Conservation (phyloP, 2,329 filamentous ascomycete genomes). For the Colletotrichum acutatum region DNA sequence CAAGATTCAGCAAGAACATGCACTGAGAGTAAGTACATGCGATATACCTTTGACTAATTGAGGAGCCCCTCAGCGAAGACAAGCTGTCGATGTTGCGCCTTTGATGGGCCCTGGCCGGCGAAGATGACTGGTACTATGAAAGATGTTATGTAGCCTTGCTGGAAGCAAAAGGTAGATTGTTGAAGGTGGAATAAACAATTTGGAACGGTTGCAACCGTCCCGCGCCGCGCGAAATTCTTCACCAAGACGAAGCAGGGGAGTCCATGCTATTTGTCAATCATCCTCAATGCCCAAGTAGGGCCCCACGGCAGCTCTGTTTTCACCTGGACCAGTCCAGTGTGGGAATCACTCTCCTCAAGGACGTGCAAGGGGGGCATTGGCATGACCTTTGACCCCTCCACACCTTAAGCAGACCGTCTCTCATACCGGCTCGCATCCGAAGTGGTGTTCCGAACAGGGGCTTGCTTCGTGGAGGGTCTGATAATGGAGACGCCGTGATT, state of each 20-base stretch:
- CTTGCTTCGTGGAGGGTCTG: background rate
- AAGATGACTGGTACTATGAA: background rate
- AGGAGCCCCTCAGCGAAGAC: too few relatives aligned
- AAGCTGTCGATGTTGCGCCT: background rate
- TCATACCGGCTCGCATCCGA: conserved; percentile 11
- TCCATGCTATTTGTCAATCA: conserved; percentile 34
- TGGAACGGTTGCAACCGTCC: conserved; percentile 4
- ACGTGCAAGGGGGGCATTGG: conserved; percentile 12
- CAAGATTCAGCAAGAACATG: background rate
- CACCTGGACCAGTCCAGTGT: background rate
- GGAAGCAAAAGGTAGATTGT: background rate
- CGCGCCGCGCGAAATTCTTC: conserved; percentile 6
- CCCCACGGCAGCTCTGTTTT: conserved; percentile 7
- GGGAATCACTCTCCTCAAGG: background rate
- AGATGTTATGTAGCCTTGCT: background rate
- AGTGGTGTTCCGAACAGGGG: background rate
- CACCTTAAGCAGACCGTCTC: conserved; percentile 1
- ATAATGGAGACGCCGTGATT: background rate
- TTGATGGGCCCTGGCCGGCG: background rate
- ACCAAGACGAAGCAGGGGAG: conserved; percentile 19
- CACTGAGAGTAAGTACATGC: too few relatives aligned
- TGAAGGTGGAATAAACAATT: conserved; percentile 10
- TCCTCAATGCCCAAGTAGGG: background rate
- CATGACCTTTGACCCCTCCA: conserved; percentile 12
- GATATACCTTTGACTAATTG: too few relatives aligned